Percentiles rank a stretch among this genome's conserved stretches.
These are phyloP conservation scores for Gaeumannomyces tritici DNA, from an alignment of 2,329 filamentous ascomycete genomes.

Conservation along the genomic window DNA sequence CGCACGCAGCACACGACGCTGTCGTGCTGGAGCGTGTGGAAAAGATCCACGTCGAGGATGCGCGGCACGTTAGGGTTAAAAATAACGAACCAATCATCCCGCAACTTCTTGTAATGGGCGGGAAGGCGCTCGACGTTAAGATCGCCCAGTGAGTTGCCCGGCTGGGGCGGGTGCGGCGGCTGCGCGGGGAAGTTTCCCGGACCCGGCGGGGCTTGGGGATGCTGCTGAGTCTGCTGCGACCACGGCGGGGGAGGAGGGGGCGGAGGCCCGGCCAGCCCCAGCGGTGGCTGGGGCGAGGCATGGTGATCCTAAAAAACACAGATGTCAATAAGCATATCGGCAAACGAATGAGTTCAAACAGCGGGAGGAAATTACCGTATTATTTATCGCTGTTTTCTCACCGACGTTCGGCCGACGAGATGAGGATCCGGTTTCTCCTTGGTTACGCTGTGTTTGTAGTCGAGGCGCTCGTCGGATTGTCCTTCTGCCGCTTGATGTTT, in stretches of 20 bases:
- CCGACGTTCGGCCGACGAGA: too few relatives aligned
- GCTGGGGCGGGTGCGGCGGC: slow-evolving; percentile 55
- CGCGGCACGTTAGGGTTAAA: slow-evolving; percentile 91
- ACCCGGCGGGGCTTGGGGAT: slow-evolving; percentile 43
- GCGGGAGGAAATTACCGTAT: too few relatives aligned
- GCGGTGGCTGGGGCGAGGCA: slow-evolving; percentile 69
- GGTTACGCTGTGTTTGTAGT: too few relatives aligned
- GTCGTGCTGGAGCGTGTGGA: slow-evolving; percentile 87
- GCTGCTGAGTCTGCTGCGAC: slow-evolving; percentile 58
- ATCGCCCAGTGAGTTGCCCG: slow-evolving; percentile 63
- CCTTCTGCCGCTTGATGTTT: not conserved
- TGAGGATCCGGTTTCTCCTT: too few relatives aligned
- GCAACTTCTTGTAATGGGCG: slow-evolving; percentile 78
- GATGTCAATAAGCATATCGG: too few relatives aligned
- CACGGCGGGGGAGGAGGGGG: slow-evolving; percentile 50
- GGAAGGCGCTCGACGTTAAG: slow-evolving; percentile 80
- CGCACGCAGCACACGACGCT: slow-evolving; percentile 97
- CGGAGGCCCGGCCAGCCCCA: slow-evolving; percentile 49
- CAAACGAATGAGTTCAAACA: too few relatives aligned
- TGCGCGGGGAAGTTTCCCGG: slow-evolving; percentile 70
- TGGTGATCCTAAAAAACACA: too few relatives aligned
- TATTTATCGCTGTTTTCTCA: too few relatives aligned
- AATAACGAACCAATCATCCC: slow-evolving; percentile 89
- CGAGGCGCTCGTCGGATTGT: not conserved
- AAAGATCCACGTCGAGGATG: slow-evolving; percentile 82